Evolutionary conservation across 495 filamentous ascomycete species (phyloP), one percentile per base, ranked within the genome.

Genomic region (Daldinia grandis): DNA sequence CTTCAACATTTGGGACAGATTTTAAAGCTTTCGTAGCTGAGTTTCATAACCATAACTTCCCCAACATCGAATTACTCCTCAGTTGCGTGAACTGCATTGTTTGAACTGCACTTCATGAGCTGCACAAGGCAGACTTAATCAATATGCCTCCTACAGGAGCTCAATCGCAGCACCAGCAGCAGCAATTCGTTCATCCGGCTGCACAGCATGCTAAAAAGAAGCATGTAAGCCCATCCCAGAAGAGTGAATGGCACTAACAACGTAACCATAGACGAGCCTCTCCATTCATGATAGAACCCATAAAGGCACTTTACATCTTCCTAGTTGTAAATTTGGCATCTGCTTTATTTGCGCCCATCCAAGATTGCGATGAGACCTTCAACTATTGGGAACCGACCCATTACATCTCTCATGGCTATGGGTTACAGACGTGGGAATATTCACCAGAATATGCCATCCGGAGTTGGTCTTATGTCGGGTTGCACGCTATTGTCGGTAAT

Each of bases 361-460:
- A 97, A 74, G 96, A 99, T 79, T 99, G 96, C 76, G 96, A 99
- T 76, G 96, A 99, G 81, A 93, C 95, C 4, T 99, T 97, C 85
- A 99, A 99, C 75, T 99, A 96, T 81, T 99, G 96, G 96, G 96
- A 99, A 74, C 95, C 96, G 1, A 89, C 93, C 0, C 96, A 99
- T 80, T 99, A 98, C 78, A 87, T 99, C 30, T 89, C 87, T 65
- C 93, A 97, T 83, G 92, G 93, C 75, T 94, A 95, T 76, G 96
- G 96, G 30, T 82, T 98, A 35, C 93, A 99, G 80, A 99, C 96
- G 15, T 99, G 96, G 96, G 96, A 99, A 78, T 99, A 98, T 80
- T 97, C 95, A 0, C 96, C 96, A 1, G 91, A 94, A 53, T 98
- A 93, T 78, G 92, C 93, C 31, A 97, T 99, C 73, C 90, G 96